Base-by-base conservation (phyloP, 108 stramenopile genomes). In the Pseudonitzschia pungens region DNA sequence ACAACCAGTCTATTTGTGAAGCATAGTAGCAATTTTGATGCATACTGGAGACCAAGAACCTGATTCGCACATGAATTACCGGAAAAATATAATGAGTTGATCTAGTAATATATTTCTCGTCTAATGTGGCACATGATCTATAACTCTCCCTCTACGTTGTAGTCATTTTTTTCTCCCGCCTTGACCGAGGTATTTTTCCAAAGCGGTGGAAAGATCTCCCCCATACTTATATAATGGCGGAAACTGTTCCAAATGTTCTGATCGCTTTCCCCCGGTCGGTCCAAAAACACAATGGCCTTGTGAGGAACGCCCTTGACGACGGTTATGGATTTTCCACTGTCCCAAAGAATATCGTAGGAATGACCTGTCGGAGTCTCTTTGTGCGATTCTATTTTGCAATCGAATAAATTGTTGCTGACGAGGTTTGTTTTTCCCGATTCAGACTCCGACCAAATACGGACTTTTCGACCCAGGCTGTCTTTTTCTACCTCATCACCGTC, bases 201-300 rank as follows among this genome's bases (percentile, higher is more conserved):
- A 21, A 21, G 78, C 29, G 86, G 18, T 6, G 89, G 86, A 67
- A 84, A 87, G 21, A 90, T 75, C 57, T 90, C 85, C 2, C 86
- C 85, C 65, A 90, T 79, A 21, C 63, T 75, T 73, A 90, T 86
- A 44, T 87, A 84, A 64, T 91, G 89, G 18, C 87, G 83, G 45
- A 87, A 91, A 1, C 79, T 69, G 27, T 73, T 43, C 14, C 40
- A 24, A 27, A 62, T 50, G 48, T 75, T 66, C 60, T 80, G 78
- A 69, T 86, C 85, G 36, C 81, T 58, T 1, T 76, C 80, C 12
- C 45, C 72, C 4, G 81, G 82, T 27, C 53, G 68, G 68, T 93
- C 88, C 32, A 81, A 68, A 59, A 93, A 89, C 0, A 82, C 69
- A 57, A 93, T 82, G 4, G 92, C 89, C 4, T 78, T 69, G 64